Percentiles rank a stretch among this genome's conserved stretches.
phyloP scores from a whole-genome alignment of 2,329 filamentous ascomycete species.

The Polychaeton citri region DNA sequence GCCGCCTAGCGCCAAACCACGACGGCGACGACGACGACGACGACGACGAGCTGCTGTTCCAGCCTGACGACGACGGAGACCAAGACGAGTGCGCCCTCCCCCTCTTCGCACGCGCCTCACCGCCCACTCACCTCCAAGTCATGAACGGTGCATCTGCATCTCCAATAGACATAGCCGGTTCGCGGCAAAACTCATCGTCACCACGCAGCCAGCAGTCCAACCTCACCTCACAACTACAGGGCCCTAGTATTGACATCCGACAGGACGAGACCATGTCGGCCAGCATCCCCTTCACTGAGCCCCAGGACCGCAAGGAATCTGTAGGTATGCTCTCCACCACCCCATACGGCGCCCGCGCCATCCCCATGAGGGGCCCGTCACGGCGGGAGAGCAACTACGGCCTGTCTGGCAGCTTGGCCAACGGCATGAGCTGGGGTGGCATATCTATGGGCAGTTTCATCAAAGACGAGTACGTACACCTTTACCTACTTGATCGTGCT shows the following conservation, averaged over 20 bases:
- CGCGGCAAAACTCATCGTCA: conserved; percentile 39
- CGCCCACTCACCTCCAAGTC: conserved; percentile 14
- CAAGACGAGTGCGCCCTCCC: conserved; percentile 10
- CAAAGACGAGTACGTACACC: conserved; percentile 76
- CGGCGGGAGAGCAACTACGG: conserved; percentile 42
- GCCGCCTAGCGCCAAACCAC: conserved; percentile 9
- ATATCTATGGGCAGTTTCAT: conserved; percentile 95
- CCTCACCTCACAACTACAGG: conserved; percentile 47
- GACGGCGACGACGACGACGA: conserved; percentile 5
- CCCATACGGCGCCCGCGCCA: conserved; percentile 47
- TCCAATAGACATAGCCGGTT: conserved; percentile 47
- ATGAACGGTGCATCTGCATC: conserved; percentile 39
- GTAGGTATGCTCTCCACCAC: conserved; percentile 35
- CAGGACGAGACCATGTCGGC: conserved; percentile 9
- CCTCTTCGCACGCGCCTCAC: conserved; percentile 7
- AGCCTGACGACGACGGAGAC: conserved; percentile 13
- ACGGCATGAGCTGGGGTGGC: conserved; percentile 93
- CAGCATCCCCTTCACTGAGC: conserved; percentile 6
- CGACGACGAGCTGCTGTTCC: conserved; percentile 17
- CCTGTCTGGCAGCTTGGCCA: conserved; percentile 44
- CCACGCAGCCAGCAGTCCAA: conserved; percentile 51
- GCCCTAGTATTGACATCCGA: conserved; percentile 30
- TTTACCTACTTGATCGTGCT: too few relatives aligned
- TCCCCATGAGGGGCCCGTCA: conserved; percentile 38
- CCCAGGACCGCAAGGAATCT: conserved; percentile 40